A percentile compares a stretch with the other conserved stretches of the same genome.
These are phyloP conservation scores for Clarireedia hainanense DNA, from an alignment of 2,329 filamentous ascomycete species.

Conservation along the genomic window DNA sequence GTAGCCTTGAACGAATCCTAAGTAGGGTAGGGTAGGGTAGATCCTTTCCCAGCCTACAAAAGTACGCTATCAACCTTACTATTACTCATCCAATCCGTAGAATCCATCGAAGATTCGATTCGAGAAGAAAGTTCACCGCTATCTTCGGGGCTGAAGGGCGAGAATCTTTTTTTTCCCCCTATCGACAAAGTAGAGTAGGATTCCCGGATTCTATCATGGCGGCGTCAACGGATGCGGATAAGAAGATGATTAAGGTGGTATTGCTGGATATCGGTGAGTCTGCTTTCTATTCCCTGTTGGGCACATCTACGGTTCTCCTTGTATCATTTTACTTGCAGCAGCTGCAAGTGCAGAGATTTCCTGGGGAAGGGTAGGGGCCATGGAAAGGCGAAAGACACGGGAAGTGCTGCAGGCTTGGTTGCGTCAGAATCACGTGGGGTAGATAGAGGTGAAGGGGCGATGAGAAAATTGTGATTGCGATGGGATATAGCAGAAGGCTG, in stretches of 20 bases:
- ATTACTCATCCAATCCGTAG: not conserved
- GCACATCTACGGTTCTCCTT: not conserved
- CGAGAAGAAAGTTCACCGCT: conserved; percentile 2
- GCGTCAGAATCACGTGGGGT: not conserved
- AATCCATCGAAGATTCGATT: not conserved
- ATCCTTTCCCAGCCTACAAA: too few relatives aligned
- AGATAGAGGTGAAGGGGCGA: not conserved
- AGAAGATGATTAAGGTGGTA: conserved; percentile 16
- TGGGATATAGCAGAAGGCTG: conserved; percentile 1
- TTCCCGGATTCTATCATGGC: not conserved
- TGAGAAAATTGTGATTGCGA: not conserved
- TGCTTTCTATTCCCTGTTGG: not conserved
- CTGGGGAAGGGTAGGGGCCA: not conserved
- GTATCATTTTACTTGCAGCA: not conserved
- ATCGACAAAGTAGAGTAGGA: too few relatives aligned
- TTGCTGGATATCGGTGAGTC: conserved; percentile 30
- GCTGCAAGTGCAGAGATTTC: not conserved
- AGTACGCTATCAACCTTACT: not conserved
- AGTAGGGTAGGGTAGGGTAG: too few relatives aligned
- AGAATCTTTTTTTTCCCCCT: not conserved
- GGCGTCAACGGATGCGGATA: not conserved
- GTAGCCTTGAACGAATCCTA: too few relatives aligned
- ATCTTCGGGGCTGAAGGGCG: conserved; percentile 2
- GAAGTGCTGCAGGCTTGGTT: not conserved
- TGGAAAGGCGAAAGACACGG: not conserved